Evolutionary conservation across 768 basidiomycete genomes (phyloP).

Genomic region (Wakefieldia striispora): DNA sequence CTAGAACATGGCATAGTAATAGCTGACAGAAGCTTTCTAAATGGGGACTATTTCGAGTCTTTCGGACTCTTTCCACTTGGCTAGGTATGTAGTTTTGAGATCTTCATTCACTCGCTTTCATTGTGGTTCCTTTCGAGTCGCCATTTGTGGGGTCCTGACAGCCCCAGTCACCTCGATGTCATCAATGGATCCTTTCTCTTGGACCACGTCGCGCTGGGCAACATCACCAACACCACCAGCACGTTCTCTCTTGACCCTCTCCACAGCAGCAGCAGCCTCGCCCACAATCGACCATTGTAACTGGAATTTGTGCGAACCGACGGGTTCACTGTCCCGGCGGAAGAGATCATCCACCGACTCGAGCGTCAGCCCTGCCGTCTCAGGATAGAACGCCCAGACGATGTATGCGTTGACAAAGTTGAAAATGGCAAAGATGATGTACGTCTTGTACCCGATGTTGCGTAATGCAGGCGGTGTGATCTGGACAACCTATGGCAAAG

Average conservation of each 20-base stretch:
- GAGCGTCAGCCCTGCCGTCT: conserved; percentile 6
- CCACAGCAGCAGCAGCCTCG: not conserved
- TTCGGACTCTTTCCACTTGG: too few relatives aligned
- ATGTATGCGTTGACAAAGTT: conserved; percentile 3
- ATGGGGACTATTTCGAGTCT: too few relatives aligned
- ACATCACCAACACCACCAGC: too few relatives aligned
- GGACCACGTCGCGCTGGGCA: not conserved
- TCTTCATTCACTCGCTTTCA: too few relatives aligned
- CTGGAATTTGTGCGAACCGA: not conserved
- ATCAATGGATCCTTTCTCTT: not conserved
- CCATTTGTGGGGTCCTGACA: too few relatives aligned
- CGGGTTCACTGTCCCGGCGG: not conserved
- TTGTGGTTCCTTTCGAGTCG: too few relatives aligned
- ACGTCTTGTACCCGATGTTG: conserved; percentile 11
- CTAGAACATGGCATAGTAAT: too few relatives aligned
- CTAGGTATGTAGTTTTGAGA: too few relatives aligned
- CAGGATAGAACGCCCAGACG: conserved; percentile 5
- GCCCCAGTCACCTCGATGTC: not conserved
- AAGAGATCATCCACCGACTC: conserved; percentile 6
- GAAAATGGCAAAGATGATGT: conserved; percentile 4
- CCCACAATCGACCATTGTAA: not conserved
- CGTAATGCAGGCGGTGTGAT: conserved; percentile 8
- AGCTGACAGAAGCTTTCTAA: too few relatives aligned
- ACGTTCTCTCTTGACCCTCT: too few relatives aligned
- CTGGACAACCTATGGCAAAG: conserved; percentile 2